Conservation (phyloP, 1,139 yeast species). For the Scheffersomyces cryptocercus region DNA sequence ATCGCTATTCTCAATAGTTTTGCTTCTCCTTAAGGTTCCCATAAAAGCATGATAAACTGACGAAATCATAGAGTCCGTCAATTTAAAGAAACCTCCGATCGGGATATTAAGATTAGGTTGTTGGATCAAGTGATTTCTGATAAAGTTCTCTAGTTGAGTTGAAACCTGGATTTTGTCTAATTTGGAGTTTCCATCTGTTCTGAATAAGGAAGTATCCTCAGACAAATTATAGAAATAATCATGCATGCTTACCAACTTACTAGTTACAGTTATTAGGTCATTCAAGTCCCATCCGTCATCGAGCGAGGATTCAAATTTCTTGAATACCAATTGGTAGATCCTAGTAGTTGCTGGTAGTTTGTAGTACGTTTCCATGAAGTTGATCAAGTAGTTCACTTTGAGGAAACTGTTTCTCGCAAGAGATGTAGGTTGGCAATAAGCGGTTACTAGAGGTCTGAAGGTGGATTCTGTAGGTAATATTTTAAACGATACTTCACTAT, state of each 20-base stretch:
- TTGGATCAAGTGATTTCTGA: conserved; percentile 9
- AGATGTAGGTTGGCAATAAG: conserved; percentile 10
- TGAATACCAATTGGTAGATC: conserved; percentile 18
- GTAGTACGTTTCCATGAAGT: conserved; percentile 17
- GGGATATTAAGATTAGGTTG: conserved; percentile 7
- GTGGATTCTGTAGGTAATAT: conserved; percentile 29
- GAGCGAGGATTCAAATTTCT: conserved; percentile 2
- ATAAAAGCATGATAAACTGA: conserved; percentile 16
- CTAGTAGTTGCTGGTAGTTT: conserved; percentile 30
- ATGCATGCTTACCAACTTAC: conserved; percentile 19
- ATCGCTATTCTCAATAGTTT: conserved; percentile 2
- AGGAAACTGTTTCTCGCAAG: conserved; percentile 6
- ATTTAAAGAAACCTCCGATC: conserved; percentile 24
- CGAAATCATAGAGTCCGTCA: conserved; percentile 19
- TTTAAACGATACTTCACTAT: conserved; percentile 7
- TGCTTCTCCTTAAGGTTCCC: conserved; percentile 10
- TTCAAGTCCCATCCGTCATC: conserved; percentile 8
- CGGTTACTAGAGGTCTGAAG: conserved; percentile 22
- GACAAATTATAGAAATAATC: conserved; percentile 20
- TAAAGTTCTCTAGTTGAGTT: conserved; percentile 15
- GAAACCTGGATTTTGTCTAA: conserved; percentile 10
- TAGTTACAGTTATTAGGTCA: conserved; percentile 13
- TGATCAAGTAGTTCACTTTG: conserved; percentile 15
- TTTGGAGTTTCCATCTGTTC: conserved; percentile 3
- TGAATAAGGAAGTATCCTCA: conserved; percentile 15